Percentiles rank a stretch among this genome's conserved stretches.
These are phyloP conservation scores for Cochliopodium minus DNA, from an alignment of 208 protist species.

Conservation along the genomic window DNA sequence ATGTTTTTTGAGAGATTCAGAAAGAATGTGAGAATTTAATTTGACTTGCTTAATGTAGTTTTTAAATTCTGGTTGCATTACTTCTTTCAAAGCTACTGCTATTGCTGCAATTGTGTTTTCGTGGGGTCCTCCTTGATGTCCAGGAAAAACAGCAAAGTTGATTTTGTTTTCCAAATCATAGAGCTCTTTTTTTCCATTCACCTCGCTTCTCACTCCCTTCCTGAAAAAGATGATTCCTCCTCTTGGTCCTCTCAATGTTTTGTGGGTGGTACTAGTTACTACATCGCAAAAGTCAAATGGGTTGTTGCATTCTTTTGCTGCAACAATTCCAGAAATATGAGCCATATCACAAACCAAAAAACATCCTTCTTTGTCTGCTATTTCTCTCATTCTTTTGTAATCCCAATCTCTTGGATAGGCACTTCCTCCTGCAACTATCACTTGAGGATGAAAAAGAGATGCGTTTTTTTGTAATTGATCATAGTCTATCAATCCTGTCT, in stretches of 20 bases:
- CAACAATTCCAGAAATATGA: slow-evolving; percentile 81
- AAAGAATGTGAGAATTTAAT: slow-evolving; percentile 59
- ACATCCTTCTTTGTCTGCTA: slow-evolving; percentile 57
- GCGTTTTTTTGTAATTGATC: slow-evolving; percentile 61
- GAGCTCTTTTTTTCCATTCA: slow-evolving; percentile 25
- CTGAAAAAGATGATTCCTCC: slow-evolving; percentile 93
- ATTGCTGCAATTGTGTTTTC: slow-evolving; percentile 89
- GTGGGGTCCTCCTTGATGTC: slow-evolving; percentile 92
- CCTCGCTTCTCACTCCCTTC: slow-evolving; percentile 44
- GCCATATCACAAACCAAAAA: slow-evolving; percentile 94
- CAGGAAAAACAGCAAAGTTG: slow-evolving; percentile 91
- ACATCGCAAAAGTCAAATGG: slow-evolving; percentile 90
- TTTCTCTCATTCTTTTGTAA: slow-evolving; percentile 54
- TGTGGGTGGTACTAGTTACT: slow-evolving; percentile 99
- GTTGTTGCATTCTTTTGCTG: slow-evolving; percentile 43
- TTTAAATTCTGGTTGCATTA: slow-evolving; percentile 66
- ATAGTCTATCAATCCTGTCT: slow-evolving; percentile 91
- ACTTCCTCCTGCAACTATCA: slow-evolving; percentile 81
- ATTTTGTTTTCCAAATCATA: slow-evolving; percentile 72
- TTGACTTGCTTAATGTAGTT: slow-evolving; percentile 71
- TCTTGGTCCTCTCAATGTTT: slow-evolving; percentile 92
- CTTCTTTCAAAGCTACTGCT: slow-evolving; percentile 80
- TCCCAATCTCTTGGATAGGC: slow-evolving; percentile 92
- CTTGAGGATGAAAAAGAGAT: slow-evolving; percentile 70
- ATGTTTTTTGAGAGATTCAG: slow-evolving; percentile 40